Conservation (phyloP, 192 early-diverging fungal genomes). For the Umbelopsis isabellina region DNA sequence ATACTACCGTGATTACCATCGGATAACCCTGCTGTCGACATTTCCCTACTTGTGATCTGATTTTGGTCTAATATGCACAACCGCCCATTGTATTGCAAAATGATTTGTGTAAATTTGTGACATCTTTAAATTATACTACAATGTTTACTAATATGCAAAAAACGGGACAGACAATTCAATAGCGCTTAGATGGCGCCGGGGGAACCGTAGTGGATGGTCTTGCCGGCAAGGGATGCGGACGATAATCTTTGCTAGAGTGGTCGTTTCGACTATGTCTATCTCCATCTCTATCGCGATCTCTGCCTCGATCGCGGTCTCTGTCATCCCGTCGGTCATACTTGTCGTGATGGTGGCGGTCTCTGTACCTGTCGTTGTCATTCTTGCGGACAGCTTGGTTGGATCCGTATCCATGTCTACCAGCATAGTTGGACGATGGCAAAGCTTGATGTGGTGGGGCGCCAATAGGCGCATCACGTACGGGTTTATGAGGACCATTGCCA, state of each 20-base stretch:
- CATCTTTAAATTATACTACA: constrained; percentile 6
- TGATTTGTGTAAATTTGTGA: neutral
- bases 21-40: too few relatives aligned
- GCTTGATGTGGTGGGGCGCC: constrained; percentile 19
- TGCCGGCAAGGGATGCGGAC: constrained; percentile 12
- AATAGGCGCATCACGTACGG: neutral
- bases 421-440: constrained; percentile 3
- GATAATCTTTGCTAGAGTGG: constrained; percentile 18
- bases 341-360: neutral
- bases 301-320: constrained; percentile 14
- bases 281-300: constrained; percentile 16
- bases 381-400: constrained; percentile 16
- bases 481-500: constrained; percentile 18
- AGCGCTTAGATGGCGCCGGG: constrained; percentile 21
- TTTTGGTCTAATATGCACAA: neutral
- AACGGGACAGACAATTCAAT: neutral
- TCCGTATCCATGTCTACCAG: constrained; percentile 18
- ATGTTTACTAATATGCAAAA: neutral
- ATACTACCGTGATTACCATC: too few relatives aligned
- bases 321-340: neutral
- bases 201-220: constrained; percentile 22
- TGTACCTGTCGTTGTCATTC: constrained; percentile 15
- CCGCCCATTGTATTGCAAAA: neutral
- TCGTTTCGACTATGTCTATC: neutral
- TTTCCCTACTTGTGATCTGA: too few relatives aligned